Percentiles rank a stretch among this genome's conserved stretches.
These are phyloP conservation scores for Spinacia oleracea DNA, from an alignment of 179 eudicot species.

Conservation along the genomic window DNA sequence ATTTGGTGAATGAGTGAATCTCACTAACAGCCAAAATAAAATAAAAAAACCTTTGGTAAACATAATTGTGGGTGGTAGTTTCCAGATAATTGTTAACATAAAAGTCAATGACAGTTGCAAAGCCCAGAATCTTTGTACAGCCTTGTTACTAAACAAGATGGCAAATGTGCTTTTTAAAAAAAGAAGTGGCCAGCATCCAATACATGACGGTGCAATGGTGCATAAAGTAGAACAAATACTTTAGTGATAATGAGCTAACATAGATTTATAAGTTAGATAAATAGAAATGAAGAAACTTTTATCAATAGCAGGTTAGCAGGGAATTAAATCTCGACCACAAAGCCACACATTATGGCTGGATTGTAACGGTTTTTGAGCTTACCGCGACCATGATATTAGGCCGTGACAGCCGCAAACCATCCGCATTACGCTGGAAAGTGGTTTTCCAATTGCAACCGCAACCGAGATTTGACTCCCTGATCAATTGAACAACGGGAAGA, in stretches of 20 bases:
- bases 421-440: background rate
- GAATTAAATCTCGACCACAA: background rate
- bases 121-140: background rate
- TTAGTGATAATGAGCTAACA: background rate
- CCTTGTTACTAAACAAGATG: background rate
- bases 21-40: background rate
- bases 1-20: background rate
- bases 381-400: background rate
- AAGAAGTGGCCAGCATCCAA: background rate
- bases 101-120: constrained; percentile 2
- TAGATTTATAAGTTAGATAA: background rate
- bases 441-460: background rate
- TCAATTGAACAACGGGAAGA: constrained; percentile 5
- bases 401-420: background rate
- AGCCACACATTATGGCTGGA: background rate
- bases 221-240: background rate
- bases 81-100: background rate
- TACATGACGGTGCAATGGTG: background rate
- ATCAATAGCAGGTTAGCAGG: background rate
- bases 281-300: background rate
- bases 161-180: no score
- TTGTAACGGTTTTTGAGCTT: background rate
- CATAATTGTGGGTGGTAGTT: no score
- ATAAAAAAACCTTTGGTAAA: background rate
- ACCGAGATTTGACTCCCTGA: background rate